Conservation (phyloP, 257 asterid genomes). For the Solanum arcanum region DNA sequence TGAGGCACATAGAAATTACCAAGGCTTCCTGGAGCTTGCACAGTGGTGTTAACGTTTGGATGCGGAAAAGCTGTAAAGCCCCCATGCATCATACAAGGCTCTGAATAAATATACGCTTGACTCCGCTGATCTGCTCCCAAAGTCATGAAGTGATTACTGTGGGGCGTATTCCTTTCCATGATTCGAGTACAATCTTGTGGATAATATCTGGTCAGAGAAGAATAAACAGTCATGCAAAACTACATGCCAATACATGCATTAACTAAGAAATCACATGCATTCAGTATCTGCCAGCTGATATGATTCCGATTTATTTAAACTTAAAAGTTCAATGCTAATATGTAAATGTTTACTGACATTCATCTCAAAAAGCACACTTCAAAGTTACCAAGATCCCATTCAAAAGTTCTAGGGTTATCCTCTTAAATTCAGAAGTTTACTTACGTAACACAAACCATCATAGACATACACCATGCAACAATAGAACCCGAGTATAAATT, state of each 20-base stretch:
- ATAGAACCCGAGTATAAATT: not conserved
- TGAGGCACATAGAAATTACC: slow-evolving; percentile 31
- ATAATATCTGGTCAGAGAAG: slow-evolving; percentile 22
- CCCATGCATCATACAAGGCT: slow-evolving; percentile 49
- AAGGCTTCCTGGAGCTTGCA: slow-evolving; percentile 28
- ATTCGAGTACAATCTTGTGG: not conserved
- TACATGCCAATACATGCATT: not conserved
- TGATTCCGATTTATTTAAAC: not conserved
- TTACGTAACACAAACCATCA: not conserved
- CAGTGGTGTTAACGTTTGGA: slow-evolving; percentile 23
- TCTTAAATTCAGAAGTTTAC: not conserved
- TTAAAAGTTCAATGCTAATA: not conserved
- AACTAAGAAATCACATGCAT: not conserved
- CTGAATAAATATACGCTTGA: slow-evolving; percentile 39
- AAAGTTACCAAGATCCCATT: not conserved
- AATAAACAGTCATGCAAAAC: not conserved
- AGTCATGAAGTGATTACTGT: slow-evolving; percentile 34
- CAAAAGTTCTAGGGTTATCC: not conserved
- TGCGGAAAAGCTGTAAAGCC: slow-evolving; percentile 39
- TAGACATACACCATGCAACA: not conserved
- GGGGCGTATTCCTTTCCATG: slow-evolving; percentile 62
- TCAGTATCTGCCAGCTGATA: not conserved
- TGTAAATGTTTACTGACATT: not conserved
- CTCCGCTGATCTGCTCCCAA: slow-evolving; percentile 50
- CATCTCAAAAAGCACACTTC: not conserved